Conservation (phyloP, 1,284 basidiomycete species). For the Leccinum pachyderme region DNA sequence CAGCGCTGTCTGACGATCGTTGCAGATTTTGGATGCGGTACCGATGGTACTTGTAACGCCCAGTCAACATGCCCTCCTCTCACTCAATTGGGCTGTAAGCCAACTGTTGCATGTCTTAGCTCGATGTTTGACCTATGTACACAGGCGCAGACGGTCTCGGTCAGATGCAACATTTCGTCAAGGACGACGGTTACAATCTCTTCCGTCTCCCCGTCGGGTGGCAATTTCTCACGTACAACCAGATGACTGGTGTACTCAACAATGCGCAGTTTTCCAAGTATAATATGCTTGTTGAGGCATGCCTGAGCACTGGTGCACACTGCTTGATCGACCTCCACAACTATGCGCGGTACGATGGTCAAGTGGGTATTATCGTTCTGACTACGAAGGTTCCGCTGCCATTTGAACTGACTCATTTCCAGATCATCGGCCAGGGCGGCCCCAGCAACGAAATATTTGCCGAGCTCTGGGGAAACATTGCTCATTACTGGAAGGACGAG, state of each 20-base stretch:
- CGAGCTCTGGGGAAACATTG: constrained; percentile 51
- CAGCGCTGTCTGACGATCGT: neutral
- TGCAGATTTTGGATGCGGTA: constrained; percentile 27
- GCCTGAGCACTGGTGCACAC: constrained; percentile 40
- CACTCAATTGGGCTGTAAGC: constrained; percentile 23
- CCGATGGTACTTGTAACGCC: constrained; percentile 20
- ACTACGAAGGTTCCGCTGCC: neutral
- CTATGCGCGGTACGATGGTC: constrained; percentile 51
- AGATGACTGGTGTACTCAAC: constrained; percentile 44
- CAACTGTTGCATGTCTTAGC: neutral
- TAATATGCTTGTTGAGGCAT: constrained; percentile 50
- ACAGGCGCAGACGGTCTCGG: constrained; percentile 29
- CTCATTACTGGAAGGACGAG: constrained; percentile 49
- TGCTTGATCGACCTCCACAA: constrained; percentile 62
- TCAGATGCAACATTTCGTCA: constrained; percentile 51
- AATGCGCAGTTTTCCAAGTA: constrained; percentile 48
- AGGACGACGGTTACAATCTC: constrained; percentile 41
- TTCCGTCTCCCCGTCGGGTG: constrained; percentile 50
- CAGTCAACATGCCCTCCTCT: constrained; percentile 20
- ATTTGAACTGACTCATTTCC: neutral
- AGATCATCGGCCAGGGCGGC: constrained; percentile 62
- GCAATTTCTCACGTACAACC: constrained; percentile 45
- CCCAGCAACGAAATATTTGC: constrained; percentile 57
- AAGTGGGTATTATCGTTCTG: constrained; percentile 28
- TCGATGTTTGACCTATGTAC: neutral